Evolutionary conservation across 2,329 filamentous ascomycete species (phyloP), one percentile per base, ranked within the genome.

Genomic region (Thielaviopsis ethacetica): DNA sequence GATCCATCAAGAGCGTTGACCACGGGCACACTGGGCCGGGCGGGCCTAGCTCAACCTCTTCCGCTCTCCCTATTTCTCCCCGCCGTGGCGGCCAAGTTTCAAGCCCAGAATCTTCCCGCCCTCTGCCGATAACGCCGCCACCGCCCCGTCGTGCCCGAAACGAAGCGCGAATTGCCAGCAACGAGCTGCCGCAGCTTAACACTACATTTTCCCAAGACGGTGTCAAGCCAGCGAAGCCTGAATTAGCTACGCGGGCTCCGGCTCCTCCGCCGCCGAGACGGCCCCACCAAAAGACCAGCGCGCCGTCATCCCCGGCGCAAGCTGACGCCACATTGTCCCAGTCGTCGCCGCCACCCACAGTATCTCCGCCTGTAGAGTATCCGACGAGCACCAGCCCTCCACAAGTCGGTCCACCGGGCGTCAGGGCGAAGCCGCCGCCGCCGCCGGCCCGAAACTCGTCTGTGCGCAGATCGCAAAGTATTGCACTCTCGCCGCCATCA

Each of bases 1-100:
- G 85, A 69, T 76, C 84, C 19, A 85, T 91, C 63, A 81, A 76
- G 63, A 68, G 73, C 51, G 71, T 77, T 65, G 64, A 73, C 61
- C 71, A 71, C 57, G 67, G 75, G 61, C 64, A 73, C 67, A 60
- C 30, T 34, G 30, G 7, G 10, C 10, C 30, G 2, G 10, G 30
- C 30, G 30, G 7, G 10, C 10, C 30, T 12, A 10, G 30, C 30
- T 9, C 30, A 34, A 9, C 30, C 30, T 10, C 30, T 12, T 34
- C 30, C 30, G 30, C 71, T 67, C 66, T 70, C 63, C 51, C 34
- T 51, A 53, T 12, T 34, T 63, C 61, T 51, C 58, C 58, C 34
- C 27, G 34, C 54, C 26, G 58, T 57, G n/a, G 19, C 19, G n/a
- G 19, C 19, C 57, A 59, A 44, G 9, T 19, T 15, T 22, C 34